Evolutionary conservation across 23 red algal species (phyloP).

Genomic region (Gracilaria caudata): DNA sequence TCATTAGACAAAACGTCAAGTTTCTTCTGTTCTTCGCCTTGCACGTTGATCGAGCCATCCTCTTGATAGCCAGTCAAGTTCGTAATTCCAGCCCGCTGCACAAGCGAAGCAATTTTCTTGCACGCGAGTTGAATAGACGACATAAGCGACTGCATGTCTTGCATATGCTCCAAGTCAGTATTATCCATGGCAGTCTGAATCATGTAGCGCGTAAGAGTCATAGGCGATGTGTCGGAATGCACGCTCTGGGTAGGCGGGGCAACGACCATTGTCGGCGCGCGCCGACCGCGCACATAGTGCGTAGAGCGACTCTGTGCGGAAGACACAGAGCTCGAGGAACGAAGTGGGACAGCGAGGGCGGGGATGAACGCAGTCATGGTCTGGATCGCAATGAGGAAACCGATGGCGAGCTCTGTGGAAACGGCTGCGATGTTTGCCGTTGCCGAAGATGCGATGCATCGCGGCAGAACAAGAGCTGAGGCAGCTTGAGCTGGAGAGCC

Average conservation of each 20-base stretch:
- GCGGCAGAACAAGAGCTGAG: no score
- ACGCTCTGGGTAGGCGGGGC: constrained; percentile 37
- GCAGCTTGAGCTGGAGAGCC: background rate
- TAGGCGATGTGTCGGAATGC: constrained; percentile 71
- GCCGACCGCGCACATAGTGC: constrained; percentile 6
- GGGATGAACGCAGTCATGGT: constrained; percentile 27
- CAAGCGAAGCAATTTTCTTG: constrained; percentile 98
- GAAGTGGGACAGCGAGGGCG: constrained; percentile 11
- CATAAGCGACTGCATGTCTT: constrained; percentile 90
- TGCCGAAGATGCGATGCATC: background rate
- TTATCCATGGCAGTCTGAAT: constrained; percentile 80
- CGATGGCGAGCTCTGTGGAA: background rate
- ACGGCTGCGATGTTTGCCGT: background rate
- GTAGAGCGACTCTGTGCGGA: constrained; percentile 7
- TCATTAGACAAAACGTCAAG: constrained; percentile 96
- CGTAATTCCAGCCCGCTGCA: constrained; percentile 89
- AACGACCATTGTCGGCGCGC: constrained; percentile 42
- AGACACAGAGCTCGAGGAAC: background rate
- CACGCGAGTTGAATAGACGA: constrained; percentile 90
- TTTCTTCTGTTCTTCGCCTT: constrained; percentile 99
- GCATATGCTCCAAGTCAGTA: constrained; percentile 79
- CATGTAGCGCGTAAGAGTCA: constrained; percentile 90
- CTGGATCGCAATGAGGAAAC: background rate
- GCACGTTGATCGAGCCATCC: constrained; percentile 78
- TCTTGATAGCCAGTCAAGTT: constrained; percentile 93